A percentile compares a stretch with the other conserved stretches of the same genome.
These are phyloP conservation scores for Rhododendron henanense DNA, from an alignment of 148 eudicot genomes.

Conservation along the genomic window DNA sequence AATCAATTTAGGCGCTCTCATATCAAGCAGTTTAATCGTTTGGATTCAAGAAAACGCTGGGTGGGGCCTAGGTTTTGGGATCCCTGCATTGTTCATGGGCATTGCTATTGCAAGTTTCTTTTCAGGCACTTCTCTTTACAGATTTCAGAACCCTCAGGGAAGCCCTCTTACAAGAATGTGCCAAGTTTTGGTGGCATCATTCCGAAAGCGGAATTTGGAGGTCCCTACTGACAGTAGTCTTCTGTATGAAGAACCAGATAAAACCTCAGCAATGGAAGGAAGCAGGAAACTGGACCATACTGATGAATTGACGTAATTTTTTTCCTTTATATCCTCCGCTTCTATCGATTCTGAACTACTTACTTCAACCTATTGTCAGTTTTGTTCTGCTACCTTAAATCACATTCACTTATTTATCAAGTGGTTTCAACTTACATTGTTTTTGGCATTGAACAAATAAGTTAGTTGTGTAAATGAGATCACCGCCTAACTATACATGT, in stretches of 20 bases:
- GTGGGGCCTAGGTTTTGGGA: slow-evolving; percentile 43
- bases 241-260: slow-evolving; percentile 35
- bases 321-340: not conserved
- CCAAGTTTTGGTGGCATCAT: slow-evolving; percentile 44
- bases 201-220: slow-evolving; percentile 28
- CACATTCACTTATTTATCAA: not conserved
- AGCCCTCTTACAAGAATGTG: slow-evolving; percentile 48
- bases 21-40: slow-evolving; percentile 40
- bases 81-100: slow-evolving; percentile 45
- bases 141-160: slow-evolving; percentile 48
- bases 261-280: slow-evolving; percentile 37
- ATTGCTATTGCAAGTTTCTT: slow-evolving; percentile 43
- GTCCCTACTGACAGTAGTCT: slow-evolving; percentile 31
- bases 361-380: not conserved
- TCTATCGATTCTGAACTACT: not conserved
- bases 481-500: not conserved
- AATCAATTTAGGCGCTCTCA: slow-evolving; percentile 42
- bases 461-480: not conserved
- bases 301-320: slow-evolving; percentile 36
- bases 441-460: not conserved
- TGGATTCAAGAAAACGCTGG: slow-evolving; percentile 52
- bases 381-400: not conserved
- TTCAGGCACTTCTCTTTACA: slow-evolving; percentile 40
- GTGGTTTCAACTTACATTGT: not conserved
- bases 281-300: slow-evolving; percentile 43